Evolutionary conservation across 192 early-diverging fungal species (phyloP), one percentile per base, ranked within the genome.

Genomic region (Linnemannia elongata): DNA sequence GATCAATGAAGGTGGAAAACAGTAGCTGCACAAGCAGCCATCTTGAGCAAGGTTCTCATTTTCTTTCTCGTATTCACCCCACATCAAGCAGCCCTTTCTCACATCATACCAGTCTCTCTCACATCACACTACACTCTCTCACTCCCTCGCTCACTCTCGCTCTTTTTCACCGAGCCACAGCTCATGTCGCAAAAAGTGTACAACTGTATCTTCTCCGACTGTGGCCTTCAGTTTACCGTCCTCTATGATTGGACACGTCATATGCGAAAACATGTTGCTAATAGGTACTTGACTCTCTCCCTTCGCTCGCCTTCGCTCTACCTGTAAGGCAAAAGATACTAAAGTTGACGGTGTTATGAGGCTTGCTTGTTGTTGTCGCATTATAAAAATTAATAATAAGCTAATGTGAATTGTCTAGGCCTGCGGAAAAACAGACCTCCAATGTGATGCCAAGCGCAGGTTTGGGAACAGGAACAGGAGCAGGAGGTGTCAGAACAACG

Each of bases 221-320:
- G 82, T 74, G 76, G 35, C 33, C 42, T 52, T 15, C 33, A 54
- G 18, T 83, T 83, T 42, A 73, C 82, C 1, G 66, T 74, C 6
- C 30, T 83, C 0, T 78, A 68, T 22, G 82, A 83, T 7, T 83
- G 75, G 82, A 74, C 82, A 54, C 24, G 60, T 8, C 82, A 83
- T 54, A 57, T 78, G 33, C 74, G 82, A 33, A 74, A 27, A 44
- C 76, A 74, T 69, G 82, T 60, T 44, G 30, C 60, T 1, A 36
- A 24, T n/a, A 72, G 39, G 78, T 79, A 54, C 47, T 20, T 35
- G 5, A 17, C 8, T 9, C 57, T 24, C 38, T 35, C 0, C 38
- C 15, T 27, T 17, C 33, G 42, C 33, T 8, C 47, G 0, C 47
- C 13, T 13, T 27, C 2, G 44, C 38, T n/a, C n/a, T 35, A 24